Evolutionary conservation across 2,329 filamentous ascomycete species (phyloP).

Genomic region (Nakataea oryzae): DNA sequence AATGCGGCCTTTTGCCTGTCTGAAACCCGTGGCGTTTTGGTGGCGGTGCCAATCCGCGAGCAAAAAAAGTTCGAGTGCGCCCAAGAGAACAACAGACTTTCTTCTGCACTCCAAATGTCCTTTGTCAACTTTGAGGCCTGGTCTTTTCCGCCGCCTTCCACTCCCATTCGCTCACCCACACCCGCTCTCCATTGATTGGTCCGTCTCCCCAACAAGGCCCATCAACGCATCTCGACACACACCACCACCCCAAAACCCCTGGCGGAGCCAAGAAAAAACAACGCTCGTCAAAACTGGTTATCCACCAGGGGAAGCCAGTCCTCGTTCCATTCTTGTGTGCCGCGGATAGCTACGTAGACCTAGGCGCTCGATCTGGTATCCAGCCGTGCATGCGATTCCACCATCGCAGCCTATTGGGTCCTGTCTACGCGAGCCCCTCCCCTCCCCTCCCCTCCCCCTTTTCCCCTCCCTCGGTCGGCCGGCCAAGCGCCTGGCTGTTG

Average conservation of each 20-base stretch:
- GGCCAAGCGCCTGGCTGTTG: neutral
- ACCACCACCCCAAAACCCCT: neutral
- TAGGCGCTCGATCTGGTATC: neutral
- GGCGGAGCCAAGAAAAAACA: neutral
- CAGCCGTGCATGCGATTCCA: neutral
- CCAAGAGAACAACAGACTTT: neutral
- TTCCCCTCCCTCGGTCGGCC: too few relatives aligned
- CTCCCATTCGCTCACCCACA: neutral
- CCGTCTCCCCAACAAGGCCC: neutral
- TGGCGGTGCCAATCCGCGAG: neutral
- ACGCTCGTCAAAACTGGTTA: neutral
- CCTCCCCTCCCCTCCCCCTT: too few relatives aligned
- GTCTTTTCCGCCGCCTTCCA: neutral
- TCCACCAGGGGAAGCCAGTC: neutral
- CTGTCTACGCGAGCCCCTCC: neutral
- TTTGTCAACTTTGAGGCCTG: neutral
- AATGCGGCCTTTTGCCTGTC: neutral
- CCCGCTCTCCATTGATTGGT: neutral
- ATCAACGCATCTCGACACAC: neutral
- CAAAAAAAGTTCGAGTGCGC: neutral
- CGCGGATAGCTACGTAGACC: neutral
- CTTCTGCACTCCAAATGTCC: neutral
- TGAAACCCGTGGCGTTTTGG: neutral
- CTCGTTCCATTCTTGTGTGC: neutral
- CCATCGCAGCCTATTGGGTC: neutral